A percentile compares a stretch with the other conserved stretches of the same genome.
Conservation (phyloP, 148 eudicot species). For the Rhododendron kiyosumense region DNA sequence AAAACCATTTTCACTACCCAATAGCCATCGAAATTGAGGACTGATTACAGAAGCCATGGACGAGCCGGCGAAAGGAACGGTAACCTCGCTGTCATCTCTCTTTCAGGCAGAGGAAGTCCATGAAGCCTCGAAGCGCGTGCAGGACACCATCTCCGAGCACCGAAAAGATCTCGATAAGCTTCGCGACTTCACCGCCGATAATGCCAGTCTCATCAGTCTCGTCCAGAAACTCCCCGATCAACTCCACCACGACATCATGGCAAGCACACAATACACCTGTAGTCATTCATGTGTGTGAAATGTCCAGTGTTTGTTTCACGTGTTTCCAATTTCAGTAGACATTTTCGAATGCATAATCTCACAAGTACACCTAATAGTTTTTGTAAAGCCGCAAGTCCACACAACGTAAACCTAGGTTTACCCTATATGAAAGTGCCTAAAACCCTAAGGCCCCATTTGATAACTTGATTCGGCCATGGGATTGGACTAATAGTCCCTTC, state of each 20-base stretch:
- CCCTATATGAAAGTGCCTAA: no score
- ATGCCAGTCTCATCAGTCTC: constrained; percentile 54
- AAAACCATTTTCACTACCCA: background rate
- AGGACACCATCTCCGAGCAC: constrained; percentile 41
- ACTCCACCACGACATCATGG: constrained; percentile 80
- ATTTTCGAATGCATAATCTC: background rate
- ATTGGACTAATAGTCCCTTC: no score
- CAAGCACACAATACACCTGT: background rate
- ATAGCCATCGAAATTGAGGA: background rate
- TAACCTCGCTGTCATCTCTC: constrained; percentile 57
- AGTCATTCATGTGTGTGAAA: background rate
- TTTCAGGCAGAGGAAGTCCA: constrained; percentile 61
- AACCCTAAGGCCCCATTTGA: no score
- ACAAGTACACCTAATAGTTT: no score
- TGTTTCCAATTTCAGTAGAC: background rate
- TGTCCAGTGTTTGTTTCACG: background rate
- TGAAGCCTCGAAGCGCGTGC: constrained; percentile 56
- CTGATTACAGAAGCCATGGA: background rate
- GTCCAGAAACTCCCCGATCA: constrained; percentile 81
- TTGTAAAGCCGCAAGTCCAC: no score
- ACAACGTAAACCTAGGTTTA: no score
- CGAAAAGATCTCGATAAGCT: constrained; percentile 40
- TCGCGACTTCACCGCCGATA: constrained; percentile 43
- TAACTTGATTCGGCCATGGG: no score
- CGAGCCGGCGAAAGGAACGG: constrained; percentile 49